Evolutionary conservation across 805 yeast genomes (phyloP).

Genomic region (Candida adriatica): DNA sequence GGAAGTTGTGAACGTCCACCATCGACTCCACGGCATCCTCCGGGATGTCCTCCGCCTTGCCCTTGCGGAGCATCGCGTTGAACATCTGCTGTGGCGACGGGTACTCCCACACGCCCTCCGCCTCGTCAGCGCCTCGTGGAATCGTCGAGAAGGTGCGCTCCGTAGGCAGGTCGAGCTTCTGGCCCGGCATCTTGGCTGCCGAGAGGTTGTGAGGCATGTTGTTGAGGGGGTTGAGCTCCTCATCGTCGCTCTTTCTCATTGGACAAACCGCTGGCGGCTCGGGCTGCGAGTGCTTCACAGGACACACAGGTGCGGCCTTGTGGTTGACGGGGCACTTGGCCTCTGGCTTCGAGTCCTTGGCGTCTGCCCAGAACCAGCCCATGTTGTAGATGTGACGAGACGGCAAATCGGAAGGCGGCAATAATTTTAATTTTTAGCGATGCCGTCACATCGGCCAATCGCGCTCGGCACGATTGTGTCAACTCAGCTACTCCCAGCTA

Average conservation of each 20-base stretch:
- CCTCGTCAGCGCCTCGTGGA: conserved; percentile 66
- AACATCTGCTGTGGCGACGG: conserved; percentile 99
- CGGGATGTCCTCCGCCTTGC: conserved; percentile 79
- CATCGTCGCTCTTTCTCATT: conserved; percentile 25
- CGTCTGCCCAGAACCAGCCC: neutral
- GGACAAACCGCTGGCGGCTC: conserved; percentile 34
- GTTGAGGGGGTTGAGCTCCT: conserved; percentile 66
- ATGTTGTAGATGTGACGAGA: no score
- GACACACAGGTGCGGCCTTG: conserved; percentile 28
- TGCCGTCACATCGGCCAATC: no score
- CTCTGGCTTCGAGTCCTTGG: neutral
- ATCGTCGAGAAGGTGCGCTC: conserved; percentile 79
- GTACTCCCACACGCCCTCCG: conserved; percentile 90
- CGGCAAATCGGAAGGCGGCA: no score
- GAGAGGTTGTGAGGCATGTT: conserved; percentile 80
- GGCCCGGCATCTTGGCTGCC: conserved; percentile 68
- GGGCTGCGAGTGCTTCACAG: conserved; percentile 29
- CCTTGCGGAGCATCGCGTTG: conserved; percentile 94
- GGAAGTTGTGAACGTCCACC: conserved; percentile 95
- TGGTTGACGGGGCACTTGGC: neutral
- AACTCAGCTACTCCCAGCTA: no score
- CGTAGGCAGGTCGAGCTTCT: conserved; percentile 69
- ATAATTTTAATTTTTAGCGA: no score
- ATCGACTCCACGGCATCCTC: conserved; percentile 94
- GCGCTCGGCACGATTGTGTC: no score